A percentile compares a stretch with the other conserved stretches of the same genome.
These are phyloP conservation scores for Phyllosticta citriasiana DNA, from an alignment of 2,329 filamentous ascomycete genomes.

Conservation along the genomic window DNA sequence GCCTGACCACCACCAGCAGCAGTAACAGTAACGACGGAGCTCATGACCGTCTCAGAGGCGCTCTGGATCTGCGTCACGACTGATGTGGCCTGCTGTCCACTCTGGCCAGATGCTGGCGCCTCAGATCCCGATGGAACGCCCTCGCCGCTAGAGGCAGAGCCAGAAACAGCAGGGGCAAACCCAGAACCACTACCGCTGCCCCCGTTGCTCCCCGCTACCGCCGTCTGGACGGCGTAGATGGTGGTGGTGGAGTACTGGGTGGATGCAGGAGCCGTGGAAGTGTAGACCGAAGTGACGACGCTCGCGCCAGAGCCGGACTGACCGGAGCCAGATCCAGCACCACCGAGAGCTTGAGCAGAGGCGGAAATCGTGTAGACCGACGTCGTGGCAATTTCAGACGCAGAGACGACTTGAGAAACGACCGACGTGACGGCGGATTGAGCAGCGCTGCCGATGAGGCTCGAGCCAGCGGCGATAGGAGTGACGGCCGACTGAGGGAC, in stretches of 20 bases:
- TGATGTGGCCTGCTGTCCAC: not conserved
- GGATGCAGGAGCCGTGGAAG: conserved; percentile 2
- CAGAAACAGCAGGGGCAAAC: not conserved
- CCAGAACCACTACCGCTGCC: not conserved
- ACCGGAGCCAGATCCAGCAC: not conserved
- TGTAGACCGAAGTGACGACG: not conserved
- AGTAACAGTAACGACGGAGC: not conserved
- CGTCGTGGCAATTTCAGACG: not conserved
- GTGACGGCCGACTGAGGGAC: not conserved
- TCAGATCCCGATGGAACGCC: not conserved
- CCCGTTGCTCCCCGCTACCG: not conserved
- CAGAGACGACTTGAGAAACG: not conserved
- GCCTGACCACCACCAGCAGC: not conserved
- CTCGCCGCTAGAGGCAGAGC: not conserved
- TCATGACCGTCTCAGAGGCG: not conserved
- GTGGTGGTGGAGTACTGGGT: not conserved
- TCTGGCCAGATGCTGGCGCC: not conserved
- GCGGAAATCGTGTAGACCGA: not conserved
- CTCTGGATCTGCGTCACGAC: not conserved
- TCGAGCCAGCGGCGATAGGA: not conserved
- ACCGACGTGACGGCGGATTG: not conserved
- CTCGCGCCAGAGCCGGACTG: not conserved
- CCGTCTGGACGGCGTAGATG: not conserved
- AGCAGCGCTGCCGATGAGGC: not conserved
- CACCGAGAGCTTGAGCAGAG: not conserved